Base-by-base conservation (phyloP, 2,329 filamentous ascomycete species). In the Pseudovirgaria hyperparasitica region DNA sequence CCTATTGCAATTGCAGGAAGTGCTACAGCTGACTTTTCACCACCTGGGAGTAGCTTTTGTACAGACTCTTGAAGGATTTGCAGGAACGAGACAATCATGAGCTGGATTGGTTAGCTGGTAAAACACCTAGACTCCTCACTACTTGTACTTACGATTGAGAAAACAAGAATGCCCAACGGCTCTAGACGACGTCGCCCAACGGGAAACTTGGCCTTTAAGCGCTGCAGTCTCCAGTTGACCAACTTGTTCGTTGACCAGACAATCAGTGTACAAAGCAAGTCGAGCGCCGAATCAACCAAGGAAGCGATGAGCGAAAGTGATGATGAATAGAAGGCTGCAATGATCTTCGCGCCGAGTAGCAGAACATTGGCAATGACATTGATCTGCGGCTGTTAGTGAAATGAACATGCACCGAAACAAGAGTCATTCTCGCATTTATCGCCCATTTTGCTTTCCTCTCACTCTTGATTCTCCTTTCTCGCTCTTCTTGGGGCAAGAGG, bases 61-160 rank as follows among this genome's bases (percentile, higher is more conserved):
- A 73, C 59, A n/a, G 68, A 72, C 41, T 75, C 68, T 39, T 74
- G 55, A 6, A 72, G 49, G 23, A 76, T 70, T 38, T 75, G 70
- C 6, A 67, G 45, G 37, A 76, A 75, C 2, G 68, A 72, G 4
- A 72, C 65, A 25, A 75, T 60, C 70, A 76, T 76, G 35, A 55
- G 28, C 27, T 32, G 6, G 9, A 7, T 8, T n/a, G n/a, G 21
- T 31, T 19, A 31, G 20, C 9, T 17, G 15, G 10, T 9, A 12
- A 11, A 12, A 9, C 8, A 21, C 20, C 12, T 10, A 31, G 18
- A 15, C 27, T 24, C 15, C 22, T n/a, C n/a, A 24, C 12, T 25
- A 26, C 9, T 9, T 25, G 13, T 9, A 17, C 17, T 24, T 34
- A 71, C 65, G 35, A 74, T 66, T 15, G 63, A 67, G 48, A 75